These are phyloP conservation scores for Mucor irregularis DNA, from an alignment of 371 early-diverging fungal species.

Conservation along the genomic window DNA sequence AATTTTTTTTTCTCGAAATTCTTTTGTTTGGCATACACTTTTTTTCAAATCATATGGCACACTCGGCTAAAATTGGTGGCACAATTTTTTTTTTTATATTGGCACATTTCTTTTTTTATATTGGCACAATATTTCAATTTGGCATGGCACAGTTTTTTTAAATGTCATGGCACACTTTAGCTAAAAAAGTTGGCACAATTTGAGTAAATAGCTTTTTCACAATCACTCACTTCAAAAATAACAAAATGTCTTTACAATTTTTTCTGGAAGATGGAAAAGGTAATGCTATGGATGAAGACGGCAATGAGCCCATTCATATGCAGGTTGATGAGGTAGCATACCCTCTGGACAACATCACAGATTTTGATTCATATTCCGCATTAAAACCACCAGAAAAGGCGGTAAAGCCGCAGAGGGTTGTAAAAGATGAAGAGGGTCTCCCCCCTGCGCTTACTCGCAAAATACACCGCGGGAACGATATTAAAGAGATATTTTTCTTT, in stretches of 20 bases:
- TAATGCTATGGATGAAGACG: conserved; percentile 11
- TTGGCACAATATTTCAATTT: too few relatives aligned
- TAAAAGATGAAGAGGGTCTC: conserved; percentile 7
- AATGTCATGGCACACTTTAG: too few relatives aligned
- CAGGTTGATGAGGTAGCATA: conserved; percentile 11
- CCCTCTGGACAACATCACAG: conserved; percentile 5
- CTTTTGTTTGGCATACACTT: too few relatives aligned
- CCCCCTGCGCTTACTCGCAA: conserved; percentile 6
- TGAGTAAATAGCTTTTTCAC: too few relatives aligned
- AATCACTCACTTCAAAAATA: too few relatives aligned
- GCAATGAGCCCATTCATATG: conserved; percentile 9
- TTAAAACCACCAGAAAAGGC: conserved; percentile 7
- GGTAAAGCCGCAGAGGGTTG: background rate
- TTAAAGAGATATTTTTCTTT: conserved; percentile 3
- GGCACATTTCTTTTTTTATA: too few relatives aligned
- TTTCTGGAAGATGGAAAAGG: conserved; percentile 14
- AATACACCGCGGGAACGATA: conserved; percentile 6
- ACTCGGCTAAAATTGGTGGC: background rate
- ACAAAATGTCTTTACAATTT: conserved; percentile 1
- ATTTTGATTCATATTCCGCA: conserved; percentile 13
- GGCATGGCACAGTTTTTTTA: too few relatives aligned
- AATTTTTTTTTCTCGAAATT: too few relatives aligned
- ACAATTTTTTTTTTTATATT: too few relatives aligned
- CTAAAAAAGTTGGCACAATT: too few relatives aligned
- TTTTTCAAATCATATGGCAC: background rate